A percentile compares a stretch with the other conserved stretches of the same genome.
Conservation (phyloP, 345 rosid genomes). For the Dipteronia sinensis region DNA sequence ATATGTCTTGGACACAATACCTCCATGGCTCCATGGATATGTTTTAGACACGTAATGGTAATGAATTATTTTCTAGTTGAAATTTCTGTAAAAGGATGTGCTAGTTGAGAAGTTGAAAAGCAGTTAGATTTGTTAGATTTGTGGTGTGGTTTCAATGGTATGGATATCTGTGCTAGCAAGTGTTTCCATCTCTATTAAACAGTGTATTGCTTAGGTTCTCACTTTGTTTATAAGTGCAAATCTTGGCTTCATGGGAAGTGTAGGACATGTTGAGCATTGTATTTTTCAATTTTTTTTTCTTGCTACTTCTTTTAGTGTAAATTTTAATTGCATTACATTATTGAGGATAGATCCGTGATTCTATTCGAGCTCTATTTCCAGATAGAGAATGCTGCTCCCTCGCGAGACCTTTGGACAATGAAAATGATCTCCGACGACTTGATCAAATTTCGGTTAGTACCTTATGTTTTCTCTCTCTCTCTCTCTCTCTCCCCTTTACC, state of each 20-base stretch:
- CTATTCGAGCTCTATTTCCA: conserved; percentile 91
- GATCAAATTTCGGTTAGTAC: conserved; percentile 84
- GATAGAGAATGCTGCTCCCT: conserved; percentile 95
- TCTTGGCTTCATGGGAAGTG: background rate
- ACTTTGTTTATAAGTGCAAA: background rate
- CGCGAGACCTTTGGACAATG: conserved; percentile 86
- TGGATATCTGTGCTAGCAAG: background rate
- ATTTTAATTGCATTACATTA: conserved; percentile 24
- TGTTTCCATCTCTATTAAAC: background rate
- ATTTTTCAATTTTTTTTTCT: background rate
- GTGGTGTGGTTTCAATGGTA: background rate
- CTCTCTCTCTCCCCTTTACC: background rate
- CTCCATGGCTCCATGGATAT: background rate
- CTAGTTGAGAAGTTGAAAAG: background rate
- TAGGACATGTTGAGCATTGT: conserved; percentile 2
- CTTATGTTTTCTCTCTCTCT: background rate
- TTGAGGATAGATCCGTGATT: conserved; percentile 72
- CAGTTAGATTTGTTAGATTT: background rate
- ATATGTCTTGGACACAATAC: background rate
- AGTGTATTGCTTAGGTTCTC: too few species aligned
- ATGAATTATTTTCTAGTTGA: background rate
- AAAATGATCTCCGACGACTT: conserved; percentile 83
- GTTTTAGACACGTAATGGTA: background rate
- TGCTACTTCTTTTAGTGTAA: background rate
- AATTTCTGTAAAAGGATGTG: background rate